Evolutionary conservation across 1,139 yeast genomes (phyloP), one percentile per base, ranked within the genome.

Genomic region (Suhomyces panamericanus): DNA sequence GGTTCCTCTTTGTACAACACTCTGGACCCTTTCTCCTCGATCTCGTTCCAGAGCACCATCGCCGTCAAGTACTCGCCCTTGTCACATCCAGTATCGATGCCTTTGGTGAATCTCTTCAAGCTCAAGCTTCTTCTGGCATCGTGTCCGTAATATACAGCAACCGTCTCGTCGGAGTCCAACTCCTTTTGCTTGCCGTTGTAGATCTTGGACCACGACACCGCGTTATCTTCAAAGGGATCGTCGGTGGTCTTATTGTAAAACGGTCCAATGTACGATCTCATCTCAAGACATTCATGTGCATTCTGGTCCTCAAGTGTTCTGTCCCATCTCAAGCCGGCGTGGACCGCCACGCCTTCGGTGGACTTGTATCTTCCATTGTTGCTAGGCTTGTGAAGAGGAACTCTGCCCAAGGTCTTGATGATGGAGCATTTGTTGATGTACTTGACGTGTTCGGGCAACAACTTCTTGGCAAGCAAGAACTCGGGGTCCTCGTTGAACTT

Each of bases 131-230:
- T 70, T 45, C 81, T 74, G 4, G 97, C 95, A 62, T 87, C 95
- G 59, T 91, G 98, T 0, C 98, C 98, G 60, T 91, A 91, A 56
- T 80, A 82, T 1, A 89, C 91, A n/a, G 79, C 77, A 33, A 51
- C 41, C 6, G 59, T 46, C 27, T 75, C 66, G 1, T 64, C 59
- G 32, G 58, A 38, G n/a, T 38, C 43, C 27, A 30, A 51, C 20
- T 59, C 58, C 49, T 73, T 71, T 58, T 81, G 79, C 48, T 76
- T 69, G 37, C 69, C 63, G 54, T 83, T 81, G 78, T 85, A 87
- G 10, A 80, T 63, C 46, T 77, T 74, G 16, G 83, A 77, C 90
- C 95, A 87, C 14, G 81, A 73, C 6, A 78, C 79, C 1, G 81
- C 75, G 33, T 75, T 71, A 20, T 73, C 75, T 15, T 59, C 68